These are phyloP conservation scores for Cornus controversa DNA, from an alignment of 148 eudicot species.

Conservation along the genomic window DNA sequence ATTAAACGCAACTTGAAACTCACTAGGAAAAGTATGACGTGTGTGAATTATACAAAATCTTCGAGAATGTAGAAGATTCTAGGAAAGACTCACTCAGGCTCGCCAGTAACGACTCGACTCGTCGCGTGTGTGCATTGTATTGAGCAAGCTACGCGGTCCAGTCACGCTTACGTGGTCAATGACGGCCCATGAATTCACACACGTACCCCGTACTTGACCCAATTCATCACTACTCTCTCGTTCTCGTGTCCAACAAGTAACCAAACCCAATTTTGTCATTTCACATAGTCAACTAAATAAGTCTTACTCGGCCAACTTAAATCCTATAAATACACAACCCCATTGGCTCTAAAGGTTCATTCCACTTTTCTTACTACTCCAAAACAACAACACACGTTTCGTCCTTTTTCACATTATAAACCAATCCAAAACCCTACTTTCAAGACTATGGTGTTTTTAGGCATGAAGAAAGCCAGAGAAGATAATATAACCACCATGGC, in stretches of 20 bases:
- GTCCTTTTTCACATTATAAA: background rate
- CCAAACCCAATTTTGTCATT: background rate
- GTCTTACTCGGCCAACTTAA: background rate
- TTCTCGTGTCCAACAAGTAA: background rate
- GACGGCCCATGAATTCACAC: constrained; percentile 4
- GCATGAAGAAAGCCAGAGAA: constrained; percentile 43
- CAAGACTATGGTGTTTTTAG: constrained; percentile 11
- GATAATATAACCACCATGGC: constrained; percentile 44
- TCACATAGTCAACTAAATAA: background rate
- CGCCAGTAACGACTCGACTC: background rate
- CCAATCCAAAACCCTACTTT: background rate
- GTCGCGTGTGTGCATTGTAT: too few relatives aligned
- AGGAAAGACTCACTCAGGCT: background rate
- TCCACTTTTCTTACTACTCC: background rate
- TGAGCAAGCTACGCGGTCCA: too few relatives aligned
- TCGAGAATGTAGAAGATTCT: background rate
- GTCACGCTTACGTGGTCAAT: constrained; percentile 23
- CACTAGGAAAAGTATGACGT: too few relatives aligned
- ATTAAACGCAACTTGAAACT: background rate
- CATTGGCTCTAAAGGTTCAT: background rate
- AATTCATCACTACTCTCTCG: too few relatives aligned
- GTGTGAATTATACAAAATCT: background rate
- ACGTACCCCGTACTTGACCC: background rate
- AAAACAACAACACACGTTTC: background rate
- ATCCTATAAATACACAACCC: background rate